These are phyloP conservation scores for Chytriomyces confervae DNA, from an alignment of 192 early-diverging fungal species.

Conservation along the genomic window DNA sequence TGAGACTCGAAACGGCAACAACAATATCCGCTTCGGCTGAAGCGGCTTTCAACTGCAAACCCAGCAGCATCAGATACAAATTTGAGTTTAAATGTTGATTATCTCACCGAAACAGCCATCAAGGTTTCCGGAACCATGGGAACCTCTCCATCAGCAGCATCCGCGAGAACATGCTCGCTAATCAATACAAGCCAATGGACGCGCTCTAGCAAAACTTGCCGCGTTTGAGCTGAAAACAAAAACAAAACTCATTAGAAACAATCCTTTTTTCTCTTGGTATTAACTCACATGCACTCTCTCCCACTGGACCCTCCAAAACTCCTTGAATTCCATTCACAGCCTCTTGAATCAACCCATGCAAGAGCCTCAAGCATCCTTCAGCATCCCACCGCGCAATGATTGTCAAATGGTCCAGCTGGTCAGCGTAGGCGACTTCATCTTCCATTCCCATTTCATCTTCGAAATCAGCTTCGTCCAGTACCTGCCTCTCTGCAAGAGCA, in stretches of 20 bases:
- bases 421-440: constrained; percentile 65
- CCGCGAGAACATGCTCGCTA: constrained; percentile 68
- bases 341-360: constrained; percentile 60
- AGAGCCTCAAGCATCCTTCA: constrained; percentile 50
- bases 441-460: constrained; percentile 34
- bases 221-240: neutral
- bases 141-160: constrained; percentile 70
- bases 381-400: constrained; percentile 67
- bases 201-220: constrained; percentile 62
- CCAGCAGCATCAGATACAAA: neutral
- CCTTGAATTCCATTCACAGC: constrained; percentile 55
- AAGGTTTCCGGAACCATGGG: constrained; percentile 70
- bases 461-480: constrained; percentile 56
- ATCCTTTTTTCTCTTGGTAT: too few species aligned
- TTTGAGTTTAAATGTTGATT: too few species aligned
- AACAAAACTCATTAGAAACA: too few species aligned
- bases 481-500: constrained; percentile 56
- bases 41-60: neutral
- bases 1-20: constrained; percentile 22
- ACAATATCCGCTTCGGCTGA: constrained; percentile 27
- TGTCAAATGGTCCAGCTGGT: constrained; percentile 72
- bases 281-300: too few species aligned
- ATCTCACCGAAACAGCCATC: constrained; percentile 60
- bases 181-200: constrained; percentile 79
- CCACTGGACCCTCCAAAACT: constrained; percentile 33